A percentile compares a stretch with the other conserved stretches of the same genome.
Evolutionary conservation across 768 basidiomycete species (phyloP).

Genomic region (Sporobolomyces roseus): DNA sequence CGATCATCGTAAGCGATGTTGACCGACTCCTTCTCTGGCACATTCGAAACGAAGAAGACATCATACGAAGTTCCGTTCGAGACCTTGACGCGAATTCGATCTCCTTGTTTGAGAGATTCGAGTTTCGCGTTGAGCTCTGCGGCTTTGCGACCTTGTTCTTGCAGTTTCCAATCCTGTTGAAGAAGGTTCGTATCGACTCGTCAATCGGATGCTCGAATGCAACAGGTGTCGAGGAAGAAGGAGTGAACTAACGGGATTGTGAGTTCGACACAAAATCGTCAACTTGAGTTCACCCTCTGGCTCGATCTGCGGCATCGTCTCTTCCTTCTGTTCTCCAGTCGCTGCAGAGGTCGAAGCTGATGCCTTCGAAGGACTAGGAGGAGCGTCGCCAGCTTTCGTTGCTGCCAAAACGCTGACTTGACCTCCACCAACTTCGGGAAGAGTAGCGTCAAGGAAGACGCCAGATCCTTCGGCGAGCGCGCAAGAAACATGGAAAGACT

Average conservation of each 20-base stretch:
- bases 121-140: slow-evolving; percentile 69
- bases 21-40: slow-evolving; percentile 66
- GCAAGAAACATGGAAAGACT: slow-evolving; percentile 90
- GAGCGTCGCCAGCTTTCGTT: background rate
- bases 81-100: slow-evolving; percentile 77
- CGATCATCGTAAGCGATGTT: slow-evolving; percentile 66
- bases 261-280: slow-evolving; percentile 74
- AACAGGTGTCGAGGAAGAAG: background rate
- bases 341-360: background rate
- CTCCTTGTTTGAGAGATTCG: slow-evolving; percentile 63
- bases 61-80: slow-evolving; percentile 74
- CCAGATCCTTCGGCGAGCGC: slow-evolving; percentile 60
- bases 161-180: slow-evolving; percentile 65
- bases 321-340: slow-evolving; percentile 46
- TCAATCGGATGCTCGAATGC: background rate
- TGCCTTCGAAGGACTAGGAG: background rate
- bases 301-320: slow-evolving; percentile 37
- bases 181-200: background rate
- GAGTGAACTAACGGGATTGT: slow-evolving; percentile 71
- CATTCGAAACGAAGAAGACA: slow-evolving; percentile 68
- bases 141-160: slow-evolving; percentile 69
- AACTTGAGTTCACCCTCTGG: slow-evolving; percentile 46
- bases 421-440: slow-evolving; percentile 49
- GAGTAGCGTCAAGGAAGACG: slow-evolving; percentile 42
- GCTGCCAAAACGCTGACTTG: slow-evolving; percentile 50